Evolutionary conservation across 331 rosid genomes (phyloP).

Genomic region (Erythrophleum ivorense): DNA sequence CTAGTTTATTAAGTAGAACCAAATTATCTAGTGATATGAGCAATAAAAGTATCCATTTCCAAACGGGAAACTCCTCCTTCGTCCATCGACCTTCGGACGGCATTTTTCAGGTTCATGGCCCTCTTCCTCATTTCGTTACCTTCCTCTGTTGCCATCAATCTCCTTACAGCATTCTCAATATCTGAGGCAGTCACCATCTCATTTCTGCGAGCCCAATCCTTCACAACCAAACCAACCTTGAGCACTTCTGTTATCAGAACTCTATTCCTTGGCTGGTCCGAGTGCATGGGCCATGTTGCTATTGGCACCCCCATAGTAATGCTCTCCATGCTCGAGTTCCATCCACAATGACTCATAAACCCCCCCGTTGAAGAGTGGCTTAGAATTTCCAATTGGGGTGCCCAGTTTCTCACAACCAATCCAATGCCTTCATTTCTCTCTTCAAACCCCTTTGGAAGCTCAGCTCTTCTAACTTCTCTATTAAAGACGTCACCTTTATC

Average conservation of each 20-base stretch:
- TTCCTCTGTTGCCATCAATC: constrained; percentile 47
- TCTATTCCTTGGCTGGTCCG: constrained; percentile 67
- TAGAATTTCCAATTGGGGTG: constrained; percentile 69
- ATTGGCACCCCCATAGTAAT: constrained; percentile 65
- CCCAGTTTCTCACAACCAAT: constrained; percentile 62
- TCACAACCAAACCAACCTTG: constrained; percentile 47
- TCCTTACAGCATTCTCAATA: constrained; percentile 42
- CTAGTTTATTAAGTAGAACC: background rate
- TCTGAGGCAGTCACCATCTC: constrained; percentile 32
- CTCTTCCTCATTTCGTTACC: constrained; percentile 50
- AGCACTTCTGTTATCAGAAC: constrained; percentile 54
- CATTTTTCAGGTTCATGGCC: constrained; percentile 42
- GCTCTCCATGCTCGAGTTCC: constrained; percentile 77
- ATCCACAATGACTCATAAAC: constrained; percentile 73
- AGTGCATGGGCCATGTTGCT: constrained; percentile 76
- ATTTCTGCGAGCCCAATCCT: constrained; percentile 43
- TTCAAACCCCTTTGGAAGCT: constrained; percentile 55
- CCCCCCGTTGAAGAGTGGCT: constrained; percentile 60
- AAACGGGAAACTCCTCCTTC: constrained; percentile 50
- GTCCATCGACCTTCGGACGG: constrained; percentile 41
- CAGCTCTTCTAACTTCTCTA: constrained; percentile 22
- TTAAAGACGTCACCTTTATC: constrained; percentile 55
- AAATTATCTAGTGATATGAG: constrained; percentile 47
- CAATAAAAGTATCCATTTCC: constrained; percentile 55
- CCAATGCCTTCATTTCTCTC: constrained; percentile 47